Percentiles rank a stretch among this genome's conserved stretches.
These are phyloP conservation scores for Orychophragmus violaceus DNA, from an alignment of 345 rosid genomes.

Conservation along the genomic window DNA sequence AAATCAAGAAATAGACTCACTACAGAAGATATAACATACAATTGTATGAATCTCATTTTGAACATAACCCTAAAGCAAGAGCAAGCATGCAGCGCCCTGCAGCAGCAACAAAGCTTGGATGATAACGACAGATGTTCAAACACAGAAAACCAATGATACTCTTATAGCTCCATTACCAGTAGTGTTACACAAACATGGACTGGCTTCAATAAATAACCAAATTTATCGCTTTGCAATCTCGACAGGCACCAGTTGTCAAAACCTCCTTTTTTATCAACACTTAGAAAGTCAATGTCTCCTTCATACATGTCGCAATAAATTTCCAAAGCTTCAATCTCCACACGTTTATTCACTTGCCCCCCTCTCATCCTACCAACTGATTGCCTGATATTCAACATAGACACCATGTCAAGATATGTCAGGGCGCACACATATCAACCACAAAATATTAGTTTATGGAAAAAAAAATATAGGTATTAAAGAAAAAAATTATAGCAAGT, in stretches of 20 bases:
- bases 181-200: constrained; percentile 54
- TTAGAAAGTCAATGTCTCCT: constrained; percentile 34
- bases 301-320: constrained; percentile 57
- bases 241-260: constrained; percentile 36
- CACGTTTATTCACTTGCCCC: constrained; percentile 61
- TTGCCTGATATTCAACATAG: constrained; percentile 21
- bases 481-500: not conserved
- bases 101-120: constrained; percentile 8
- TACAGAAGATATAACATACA: constrained; percentile 8
- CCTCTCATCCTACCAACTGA: constrained; percentile 44
- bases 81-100: constrained; percentile 11
- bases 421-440: constrained; percentile 8
- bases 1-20: not conserved
- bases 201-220: constrained; percentile 53
- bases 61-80: constrained; percentile 9
- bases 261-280: constrained; percentile 28
- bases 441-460: not conserved
- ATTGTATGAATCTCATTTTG: not conserved
- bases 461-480: constrained; percentile 5
- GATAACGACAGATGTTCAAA: constrained; percentile 3
- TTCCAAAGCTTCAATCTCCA: constrained; percentile 64
- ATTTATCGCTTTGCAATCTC: constrained; percentile 36
- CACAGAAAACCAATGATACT: constrained; percentile 1
- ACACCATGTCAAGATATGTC: constrained; percentile 4
- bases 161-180: constrained; percentile 41